Evolutionary conservation across 1,139 yeast genomes (phyloP).

Genomic region (Candida sp.): DNA sequence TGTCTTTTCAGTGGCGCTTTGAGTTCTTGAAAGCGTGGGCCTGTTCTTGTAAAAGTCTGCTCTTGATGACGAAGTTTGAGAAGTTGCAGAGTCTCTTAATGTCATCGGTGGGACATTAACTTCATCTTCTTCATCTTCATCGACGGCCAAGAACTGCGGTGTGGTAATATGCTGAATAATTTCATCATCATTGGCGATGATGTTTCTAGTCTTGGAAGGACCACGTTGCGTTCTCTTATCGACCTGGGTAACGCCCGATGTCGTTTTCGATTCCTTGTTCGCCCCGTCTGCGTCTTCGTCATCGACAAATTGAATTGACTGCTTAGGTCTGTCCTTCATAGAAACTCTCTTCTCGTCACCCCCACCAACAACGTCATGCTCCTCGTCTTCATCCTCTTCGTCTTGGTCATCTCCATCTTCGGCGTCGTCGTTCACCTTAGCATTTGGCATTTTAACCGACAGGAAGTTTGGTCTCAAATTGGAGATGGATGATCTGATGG

Average conservation of each 20-base stretch:
- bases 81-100: slow-evolving; percentile 12
- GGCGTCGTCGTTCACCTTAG: slow-evolving; percentile 72
- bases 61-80: slow-evolving; percentile 11
- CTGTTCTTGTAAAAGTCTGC: slow-evolving; percentile 13
- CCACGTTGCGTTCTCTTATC: background rate
- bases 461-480: slow-evolving; percentile 71
- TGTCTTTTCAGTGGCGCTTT: slow-evolving; percentile 9
- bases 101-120: slow-evolving; percentile 15
- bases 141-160: slow-evolving; percentile 37
- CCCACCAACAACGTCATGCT: slow-evolving; percentile 11
- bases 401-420: slow-evolving; percentile 26
- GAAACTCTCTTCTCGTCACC: slow-evolving; percentile 5
- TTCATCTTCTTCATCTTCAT: slow-evolving; percentile 18
- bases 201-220: slow-evolving; percentile 8
- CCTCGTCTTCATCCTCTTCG: slow-evolving; percentile 19
- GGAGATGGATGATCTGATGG: slow-evolving; percentile 37
- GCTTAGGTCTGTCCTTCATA: slow-evolving; percentile 14
- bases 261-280: background rate
- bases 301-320: slow-evolving; percentile 12
- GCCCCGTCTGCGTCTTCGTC: slow-evolving; percentile 5
- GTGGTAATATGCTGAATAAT: slow-evolving; percentile 40
- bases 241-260: too few species aligned
- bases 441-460: slow-evolving; percentile 78
- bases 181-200: slow-evolving; percentile 43
- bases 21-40: slow-evolving; percentile 3